Percentiles rank a stretch among this genome's conserved stretches.
Evolutionary conservation across 2,329 filamentous ascomycete genomes (phyloP).

Genomic region (Verticillium albo-atrum): DNA sequence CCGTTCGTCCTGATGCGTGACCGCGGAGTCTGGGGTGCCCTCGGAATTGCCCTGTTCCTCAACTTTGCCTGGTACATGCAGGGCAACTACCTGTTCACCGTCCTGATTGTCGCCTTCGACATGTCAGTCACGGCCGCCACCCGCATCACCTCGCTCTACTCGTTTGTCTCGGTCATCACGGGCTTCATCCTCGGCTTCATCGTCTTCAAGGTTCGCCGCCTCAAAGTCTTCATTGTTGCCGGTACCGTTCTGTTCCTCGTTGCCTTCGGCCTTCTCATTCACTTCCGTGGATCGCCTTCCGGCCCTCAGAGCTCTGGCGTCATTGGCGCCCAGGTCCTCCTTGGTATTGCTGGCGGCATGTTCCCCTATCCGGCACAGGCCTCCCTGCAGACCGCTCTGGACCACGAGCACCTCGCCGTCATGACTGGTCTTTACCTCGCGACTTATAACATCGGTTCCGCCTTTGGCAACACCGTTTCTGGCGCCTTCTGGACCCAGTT

Average conservation of each 20-base stretch:
- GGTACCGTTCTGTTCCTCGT: slow-evolving; percentile 59
- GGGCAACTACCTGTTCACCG: slow-evolving; percentile 59
- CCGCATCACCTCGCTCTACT: slow-evolving; percentile 56
- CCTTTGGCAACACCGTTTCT: slow-evolving; percentile 55
- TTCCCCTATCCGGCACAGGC: slow-evolving; percentile 49
- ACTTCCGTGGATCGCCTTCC: slow-evolving; percentile 50
- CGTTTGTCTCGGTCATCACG: slow-evolving; percentile 50
- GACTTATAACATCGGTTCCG: slow-evolving; percentile 59
- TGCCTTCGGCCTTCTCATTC: slow-evolving; percentile 62
- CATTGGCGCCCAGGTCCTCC: slow-evolving; percentile 57
- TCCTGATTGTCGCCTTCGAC: slow-evolving; percentile 57
- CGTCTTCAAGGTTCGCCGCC: slow-evolving; percentile 51
- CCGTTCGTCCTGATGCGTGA: slow-evolving; percentile 59
- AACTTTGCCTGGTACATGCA: slow-evolving; percentile 60
- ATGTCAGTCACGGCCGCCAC: slow-evolving; percentile 53
- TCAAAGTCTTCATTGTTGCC: slow-evolving; percentile 59
- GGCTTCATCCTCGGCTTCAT: slow-evolving; percentile 53
- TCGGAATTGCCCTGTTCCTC: slow-evolving; percentile 53
- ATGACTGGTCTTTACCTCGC: slow-evolving; percentile 60
- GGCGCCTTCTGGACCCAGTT: slow-evolving; percentile 60
- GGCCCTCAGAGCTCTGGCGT: slow-evolving; percentile 46
- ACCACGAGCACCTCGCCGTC: slow-evolving; percentile 54
- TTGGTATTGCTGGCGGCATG: slow-evolving; percentile 60
- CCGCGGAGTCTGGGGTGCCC: slow-evolving; percentile 58
- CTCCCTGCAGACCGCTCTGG: slow-evolving; percentile 34